Evolutionary conservation across 2,329 filamentous ascomycete species (phyloP), one percentile per base, ranked within the genome.

Genomic region (Cercospora sojina): DNA sequence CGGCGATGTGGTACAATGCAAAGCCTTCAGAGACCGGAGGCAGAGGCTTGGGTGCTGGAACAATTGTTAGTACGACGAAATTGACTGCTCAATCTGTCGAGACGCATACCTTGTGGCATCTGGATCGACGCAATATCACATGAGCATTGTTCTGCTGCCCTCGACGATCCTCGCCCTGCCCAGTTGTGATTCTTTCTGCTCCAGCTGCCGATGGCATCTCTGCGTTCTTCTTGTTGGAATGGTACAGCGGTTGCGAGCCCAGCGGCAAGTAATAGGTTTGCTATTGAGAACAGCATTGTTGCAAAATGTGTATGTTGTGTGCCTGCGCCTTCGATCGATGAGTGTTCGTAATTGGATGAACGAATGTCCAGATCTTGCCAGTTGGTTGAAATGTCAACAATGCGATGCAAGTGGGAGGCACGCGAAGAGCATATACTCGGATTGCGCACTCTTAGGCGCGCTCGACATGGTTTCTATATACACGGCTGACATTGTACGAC

Each of bases 1-100:
- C 83, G 76, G 90, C 91, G 63, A 97, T 90, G 79, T 96, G 91
- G 76, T 87, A 85, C 59, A 96, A 83, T 3, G 76, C 81, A 31
- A 91, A 82, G 64, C 89, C 90, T 6, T 81, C 71, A 0, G 86
- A 80, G 13, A 88, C 87, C 7, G 83, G 70, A 13, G 90, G 88
- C 6, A 96, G 84, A 16, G 86, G 67, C 80, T 74, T 73, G 2
- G 76, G 71, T 53, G 74, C 75, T 77, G 66, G 9, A 25, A 5
- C 25, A 32, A 5, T 53, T 38, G 58, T 68, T 18, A 66, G 59
- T 51, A 49, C 7, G 31, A 13, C 10, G 35, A 23, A 16, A 18
- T 9, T 38, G 2, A 13, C 18, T 58, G 53, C 20, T 31, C 16
- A 12, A 47, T n/a, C 8, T 29, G 13, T 23, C 3, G 51, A 32